Conservation (phyloP, 148 eudicot species). For the Gaultheria prostrata region DNA sequence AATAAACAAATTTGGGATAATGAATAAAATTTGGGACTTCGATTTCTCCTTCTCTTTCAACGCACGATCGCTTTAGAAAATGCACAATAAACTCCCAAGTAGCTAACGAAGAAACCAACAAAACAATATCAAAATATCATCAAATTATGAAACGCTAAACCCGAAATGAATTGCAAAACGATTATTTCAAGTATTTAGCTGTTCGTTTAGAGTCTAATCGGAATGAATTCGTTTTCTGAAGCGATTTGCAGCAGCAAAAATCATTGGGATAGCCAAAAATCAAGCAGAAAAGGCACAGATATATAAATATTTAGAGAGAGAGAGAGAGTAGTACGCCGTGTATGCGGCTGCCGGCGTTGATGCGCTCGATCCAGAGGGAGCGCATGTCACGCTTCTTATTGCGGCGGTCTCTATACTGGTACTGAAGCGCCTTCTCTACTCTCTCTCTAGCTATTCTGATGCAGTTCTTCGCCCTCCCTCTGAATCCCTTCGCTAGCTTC, state of each 20-base stretch:
- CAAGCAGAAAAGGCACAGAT: background rate
- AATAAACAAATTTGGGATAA: background rate
- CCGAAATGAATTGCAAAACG: background rate
- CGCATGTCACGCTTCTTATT: slow-evolving; percentile 98
- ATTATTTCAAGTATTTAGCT: background rate
- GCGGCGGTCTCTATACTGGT: slow-evolving; percentile 90
- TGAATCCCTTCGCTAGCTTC: slow-evolving; percentile 78
- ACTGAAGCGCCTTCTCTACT: slow-evolving; percentile 94
- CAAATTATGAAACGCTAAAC: background rate
- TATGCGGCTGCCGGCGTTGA: slow-evolving; percentile 85
- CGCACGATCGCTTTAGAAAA: background rate
- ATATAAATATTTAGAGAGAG: background rate
- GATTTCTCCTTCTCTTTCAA: background rate
- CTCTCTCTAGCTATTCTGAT: slow-evolving; percentile 88
- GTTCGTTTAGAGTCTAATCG: background rate
- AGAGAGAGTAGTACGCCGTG: slow-evolving; percentile 50
- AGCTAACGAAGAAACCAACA: background rate
- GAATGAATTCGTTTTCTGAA: background rate
- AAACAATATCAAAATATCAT: background rate
- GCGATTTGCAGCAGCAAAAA: background rate
- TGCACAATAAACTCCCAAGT: background rate
- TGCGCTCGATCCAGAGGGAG: slow-evolving; percentile 87
- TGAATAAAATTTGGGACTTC: background rate
- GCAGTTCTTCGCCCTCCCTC: slow-evolving; percentile 95
- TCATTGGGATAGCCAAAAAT: background rate